Evolutionary conservation across 805 yeast species (phyloP), one percentile per base, ranked within the genome.

Genomic region (Ogataea pini): DNA sequence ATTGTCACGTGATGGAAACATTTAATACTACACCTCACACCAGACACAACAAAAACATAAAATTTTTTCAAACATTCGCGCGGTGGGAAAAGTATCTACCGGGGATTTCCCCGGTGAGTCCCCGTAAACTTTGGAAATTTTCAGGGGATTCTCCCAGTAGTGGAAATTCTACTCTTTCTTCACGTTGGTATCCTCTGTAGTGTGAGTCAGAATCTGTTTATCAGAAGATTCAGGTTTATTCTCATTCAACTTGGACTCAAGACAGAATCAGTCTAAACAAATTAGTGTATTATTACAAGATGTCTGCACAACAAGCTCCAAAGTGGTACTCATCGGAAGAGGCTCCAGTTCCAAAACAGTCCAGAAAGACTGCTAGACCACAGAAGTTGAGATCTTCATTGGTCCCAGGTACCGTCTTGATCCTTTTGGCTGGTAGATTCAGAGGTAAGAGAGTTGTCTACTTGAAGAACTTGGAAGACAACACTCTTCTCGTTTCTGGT

Each of bases 391-490:
- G 99, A 79, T 80, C 96, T 69, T 88, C 69, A 25, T 57, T 67
- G 45, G 69, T 65, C 44, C 70, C 70, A 50, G 71, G 70, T 61
- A 62, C 71, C 36, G 70, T 67, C 40, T 81, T 94, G 75, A 92
- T 92, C 75, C 80, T 92, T 73, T 83, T 92, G 72, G 97, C 99
- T 68, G 99, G 99, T 75, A 89, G 97, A 79, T 92, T 90, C 96
- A 89, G 99, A 80, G 99, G 99, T 76, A 94, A 92, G 89, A 91
- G 99, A 81, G 99, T 94, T 68, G 97, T 92, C 62, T 88, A 86
- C 87, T 85, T 92, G 74, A 92, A 92, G 86, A 77, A 85, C 75
- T 83, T 94, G 72, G 96, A 89, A 80, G 99, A 94, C 83, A 89
- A 90, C 90, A 92, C 97, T 61, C 82, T 92, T 68, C 86, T 92